phyloP scores from a whole-genome alignment of 2,329 filamentous ascomycete genomes.

The Trichothecium sympodiale region DNA sequence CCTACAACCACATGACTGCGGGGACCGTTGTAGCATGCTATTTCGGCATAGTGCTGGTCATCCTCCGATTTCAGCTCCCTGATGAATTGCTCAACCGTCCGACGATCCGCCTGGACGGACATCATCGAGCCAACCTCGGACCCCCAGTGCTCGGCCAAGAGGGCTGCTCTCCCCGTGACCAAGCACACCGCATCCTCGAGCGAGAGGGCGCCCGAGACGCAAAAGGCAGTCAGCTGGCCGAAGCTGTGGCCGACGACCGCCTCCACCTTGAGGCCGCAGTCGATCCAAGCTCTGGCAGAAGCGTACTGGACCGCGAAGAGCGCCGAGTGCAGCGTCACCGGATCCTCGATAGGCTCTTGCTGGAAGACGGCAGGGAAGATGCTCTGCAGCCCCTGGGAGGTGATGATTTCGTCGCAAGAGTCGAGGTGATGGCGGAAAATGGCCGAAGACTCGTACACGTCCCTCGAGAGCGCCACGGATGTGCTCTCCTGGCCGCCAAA shows the following conservation, averaged over 20 bases:
- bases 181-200: conserved; percentile 19
- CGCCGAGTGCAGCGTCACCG: conserved; percentile 1
- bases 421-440: conserved; percentile 1
- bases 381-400: neutral
- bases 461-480: neutral
- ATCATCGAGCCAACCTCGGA: conserved; percentile 23
- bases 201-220: conserved; percentile 17
- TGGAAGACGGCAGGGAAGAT: conserved; percentile 3
- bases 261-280: conserved; percentile 5
- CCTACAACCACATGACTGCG: conserved; percentile 1
- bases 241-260: conserved; percentile 24
- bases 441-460: conserved; percentile 1
- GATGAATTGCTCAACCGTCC: no score
- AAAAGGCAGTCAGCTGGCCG: conserved; percentile 25
- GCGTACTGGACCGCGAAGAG: conserved; percentile 8
- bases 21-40: conserved; percentile 4
- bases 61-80: no score
- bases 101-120: conserved; percentile 9
- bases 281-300: conserved; percentile 7
- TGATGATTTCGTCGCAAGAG: neutral
- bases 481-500: conserved; percentile 4
- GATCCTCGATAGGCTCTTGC: neutral
- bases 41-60: neutral
- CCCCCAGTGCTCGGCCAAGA: conserved; percentile 22
- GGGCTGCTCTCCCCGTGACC: conserved; percentile 16